phyloP scores from a whole-genome alignment of 108 stramenopile genomes.

The Conticribra guillardii region DNA sequence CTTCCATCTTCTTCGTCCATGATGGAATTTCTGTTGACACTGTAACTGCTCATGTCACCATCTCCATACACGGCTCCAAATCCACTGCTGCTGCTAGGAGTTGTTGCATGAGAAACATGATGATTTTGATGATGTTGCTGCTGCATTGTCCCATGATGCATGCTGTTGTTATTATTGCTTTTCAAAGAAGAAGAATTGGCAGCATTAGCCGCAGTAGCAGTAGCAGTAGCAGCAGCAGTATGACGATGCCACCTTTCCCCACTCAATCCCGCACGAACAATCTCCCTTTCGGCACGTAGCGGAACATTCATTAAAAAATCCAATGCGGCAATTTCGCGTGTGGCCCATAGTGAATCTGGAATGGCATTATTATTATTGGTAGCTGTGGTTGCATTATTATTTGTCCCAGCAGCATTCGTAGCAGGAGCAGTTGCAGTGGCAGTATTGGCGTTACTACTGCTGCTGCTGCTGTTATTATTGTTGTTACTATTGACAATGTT shows the following conservation, averaged over 20 bases:
- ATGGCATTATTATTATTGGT: not conserved
- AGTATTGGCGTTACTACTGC: not conserved
- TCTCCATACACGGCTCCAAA: not conserved
- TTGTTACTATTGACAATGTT: not conserved
- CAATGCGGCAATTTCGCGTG: constrained; percentile 88
- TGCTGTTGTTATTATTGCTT: no score
- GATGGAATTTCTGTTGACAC: not conserved
- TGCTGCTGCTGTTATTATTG: not conserved
- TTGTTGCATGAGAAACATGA: no score
- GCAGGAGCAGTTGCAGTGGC: no score
- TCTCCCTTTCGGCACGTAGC: constrained; percentile 62
- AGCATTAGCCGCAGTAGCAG: no score
- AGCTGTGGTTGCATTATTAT: no score
- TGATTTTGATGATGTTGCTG: not conserved
- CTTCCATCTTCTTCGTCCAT: not conserved
- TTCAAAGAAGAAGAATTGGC: no score
- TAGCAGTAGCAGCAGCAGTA: no score
- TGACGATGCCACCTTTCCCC: constrained; percentile 40
- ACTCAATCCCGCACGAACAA: constrained; percentile 62
- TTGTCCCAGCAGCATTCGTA: no score
- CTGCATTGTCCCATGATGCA: no score
- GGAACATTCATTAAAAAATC: constrained; percentile 84
- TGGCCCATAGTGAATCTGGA: constrained; percentile 57
- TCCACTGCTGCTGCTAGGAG: not conserved
- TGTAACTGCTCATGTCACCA: not conserved